Evolutionary conservation across 345 rosid species (phyloP).

Genomic region (Arabidopsis thaliana): DNA sequence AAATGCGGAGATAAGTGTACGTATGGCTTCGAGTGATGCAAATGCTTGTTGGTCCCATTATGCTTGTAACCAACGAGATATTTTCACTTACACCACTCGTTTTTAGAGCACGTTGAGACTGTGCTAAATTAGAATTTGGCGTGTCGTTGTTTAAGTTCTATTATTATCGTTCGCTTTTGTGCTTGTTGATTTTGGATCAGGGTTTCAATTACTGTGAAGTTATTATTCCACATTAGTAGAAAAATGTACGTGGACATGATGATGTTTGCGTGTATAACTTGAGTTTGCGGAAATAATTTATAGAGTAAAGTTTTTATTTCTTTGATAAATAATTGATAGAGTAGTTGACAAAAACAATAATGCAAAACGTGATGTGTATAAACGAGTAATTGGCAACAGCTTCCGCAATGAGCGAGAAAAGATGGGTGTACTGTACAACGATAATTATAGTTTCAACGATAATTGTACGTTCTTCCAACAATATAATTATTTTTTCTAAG

Average conservation of each 20-base stretch:
- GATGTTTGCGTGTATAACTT: too few relatives aligned
- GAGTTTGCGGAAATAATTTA: not conserved
- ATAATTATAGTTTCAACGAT: not conserved
- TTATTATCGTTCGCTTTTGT: not conserved
- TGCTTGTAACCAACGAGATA: not conserved
- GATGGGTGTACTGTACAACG: not conserved
- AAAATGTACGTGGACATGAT: not conserved
- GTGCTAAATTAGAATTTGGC: not conserved
- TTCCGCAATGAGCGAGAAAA: not conserved
- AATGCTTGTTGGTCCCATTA: not conserved
- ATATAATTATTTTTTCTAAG: not conserved
- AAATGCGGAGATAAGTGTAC: not conserved
- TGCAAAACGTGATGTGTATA: too few relatives aligned
- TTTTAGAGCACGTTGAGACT: conserved; percentile 33
- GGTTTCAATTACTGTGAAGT: not conserved
- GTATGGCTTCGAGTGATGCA: not conserved
- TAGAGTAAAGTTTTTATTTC: not conserved
- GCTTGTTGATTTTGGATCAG: not conserved
- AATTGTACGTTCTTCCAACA: not conserved
- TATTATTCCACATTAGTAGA: not conserved
- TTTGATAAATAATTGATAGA: too few relatives aligned
- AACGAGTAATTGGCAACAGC: too few relatives aligned
- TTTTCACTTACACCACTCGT: conserved; percentile 25
- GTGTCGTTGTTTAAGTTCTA: not conserved
- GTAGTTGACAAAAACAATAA: not conserved